phyloP scores from a whole-genome alignment of 305 asterid species.

The Fraxinus platypoda region DNA sequence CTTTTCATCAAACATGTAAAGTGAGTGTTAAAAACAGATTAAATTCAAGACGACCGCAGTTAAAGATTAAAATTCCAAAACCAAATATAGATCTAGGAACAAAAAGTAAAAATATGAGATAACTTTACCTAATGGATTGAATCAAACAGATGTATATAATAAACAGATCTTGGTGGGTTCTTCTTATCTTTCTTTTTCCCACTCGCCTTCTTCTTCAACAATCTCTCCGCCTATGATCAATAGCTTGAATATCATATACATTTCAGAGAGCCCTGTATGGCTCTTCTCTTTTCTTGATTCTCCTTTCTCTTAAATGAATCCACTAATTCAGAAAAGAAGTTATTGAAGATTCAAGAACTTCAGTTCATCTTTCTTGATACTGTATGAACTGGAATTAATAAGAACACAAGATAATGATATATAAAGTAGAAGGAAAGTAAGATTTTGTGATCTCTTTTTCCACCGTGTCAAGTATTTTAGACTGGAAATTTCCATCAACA shows the following conservation, averaged over 20 bases:
- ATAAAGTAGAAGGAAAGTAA: slow-evolving; percentile 23
- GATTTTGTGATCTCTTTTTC: slow-evolving; percentile 19
- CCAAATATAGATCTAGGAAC: background rate
- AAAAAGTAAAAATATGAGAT: background rate
- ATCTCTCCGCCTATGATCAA: slow-evolving; percentile 69
- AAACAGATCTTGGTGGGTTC: background rate
- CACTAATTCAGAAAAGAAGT: background rate
- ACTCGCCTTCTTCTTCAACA: slow-evolving; percentile 71
- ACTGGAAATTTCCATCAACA: slow-evolving; percentile 18
- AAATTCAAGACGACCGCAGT: no score
- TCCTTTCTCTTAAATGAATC: background rate
- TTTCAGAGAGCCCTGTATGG: slow-evolving; percentile 42
- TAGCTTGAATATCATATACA: slow-evolving; percentile 67
- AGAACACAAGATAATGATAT: slow-evolving; percentile 8
- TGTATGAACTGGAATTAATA: background rate
- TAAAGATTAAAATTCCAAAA: slow-evolving; percentile 22
- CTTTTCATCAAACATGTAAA: background rate
- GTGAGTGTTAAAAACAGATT: background rate
- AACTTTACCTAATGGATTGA: slow-evolving; percentile 22
- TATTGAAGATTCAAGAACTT: slow-evolving; percentile 19
- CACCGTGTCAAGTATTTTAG: background rate
- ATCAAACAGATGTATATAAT: background rate
- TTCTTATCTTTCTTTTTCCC: slow-evolving; percentile 67
- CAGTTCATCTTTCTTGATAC: background rate
- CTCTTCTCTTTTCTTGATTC: slow-evolving; percentile 15